Conservation (phyloP, 2,329 filamentous ascomycete species). For the Colletotrichum sp. region DNA sequence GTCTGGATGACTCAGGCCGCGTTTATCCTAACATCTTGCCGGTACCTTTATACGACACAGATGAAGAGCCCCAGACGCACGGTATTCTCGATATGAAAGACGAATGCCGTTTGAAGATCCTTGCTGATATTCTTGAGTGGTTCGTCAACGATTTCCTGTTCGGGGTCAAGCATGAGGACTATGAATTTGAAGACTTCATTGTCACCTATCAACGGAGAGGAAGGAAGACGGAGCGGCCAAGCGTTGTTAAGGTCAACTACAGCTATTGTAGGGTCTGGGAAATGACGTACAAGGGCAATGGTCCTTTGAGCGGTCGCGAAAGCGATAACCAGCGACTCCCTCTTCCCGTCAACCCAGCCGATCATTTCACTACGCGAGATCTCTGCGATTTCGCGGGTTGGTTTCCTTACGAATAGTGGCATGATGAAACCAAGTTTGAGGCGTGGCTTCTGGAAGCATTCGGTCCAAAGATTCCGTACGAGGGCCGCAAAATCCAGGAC, state of each 20-base stretch:
- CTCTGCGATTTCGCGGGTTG: not conserved
- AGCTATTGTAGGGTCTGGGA: not conserved
- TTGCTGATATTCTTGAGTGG: not conserved
- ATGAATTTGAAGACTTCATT: not conserved
- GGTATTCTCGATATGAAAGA: not conserved
- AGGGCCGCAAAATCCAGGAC: not conserved
- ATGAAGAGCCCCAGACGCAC: not conserved
- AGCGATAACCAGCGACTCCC: not conserved
- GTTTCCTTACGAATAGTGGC: not conserved
- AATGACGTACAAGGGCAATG: not conserved
- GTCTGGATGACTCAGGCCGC: not conserved
- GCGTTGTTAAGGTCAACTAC: not conserved
- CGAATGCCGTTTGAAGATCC: not conserved
- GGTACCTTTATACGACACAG: not conserved
- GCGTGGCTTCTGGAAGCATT: not conserved
- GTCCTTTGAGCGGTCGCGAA: not conserved
- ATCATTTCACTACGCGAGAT: not conserved
- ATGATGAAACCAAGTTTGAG: accelerated
- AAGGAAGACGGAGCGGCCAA: too few relatives aligned
- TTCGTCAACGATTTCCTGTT: too few relatives aligned
- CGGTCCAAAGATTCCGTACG: not conserved
- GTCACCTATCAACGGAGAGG: not conserved
- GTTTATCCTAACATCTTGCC: too few relatives aligned
- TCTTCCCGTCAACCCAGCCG: not conserved
- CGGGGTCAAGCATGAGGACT: not conserved